Base-by-base conservation (phyloP, 805 yeast genomes). In the Ogataea trehaloabstinens region DNA sequence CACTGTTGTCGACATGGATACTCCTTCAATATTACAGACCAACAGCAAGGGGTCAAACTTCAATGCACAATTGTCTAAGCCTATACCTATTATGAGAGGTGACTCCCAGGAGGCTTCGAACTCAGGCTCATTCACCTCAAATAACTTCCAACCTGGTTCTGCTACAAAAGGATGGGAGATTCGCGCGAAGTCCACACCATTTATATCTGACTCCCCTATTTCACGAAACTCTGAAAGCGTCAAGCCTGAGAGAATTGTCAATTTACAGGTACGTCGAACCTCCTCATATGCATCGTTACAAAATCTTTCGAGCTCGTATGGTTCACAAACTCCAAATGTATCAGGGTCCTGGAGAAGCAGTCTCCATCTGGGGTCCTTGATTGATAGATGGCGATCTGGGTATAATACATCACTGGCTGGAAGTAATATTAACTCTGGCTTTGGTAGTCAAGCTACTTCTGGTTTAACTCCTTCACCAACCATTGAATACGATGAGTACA, bases 111-210 rank as follows among this genome's bases (percentile, higher is more conserved):
- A 34, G 2, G 20, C 33, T 7, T 38, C 46, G 4, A 34, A 31
- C 11, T 33, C 41, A 2, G 41, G 31, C 4, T 34, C 49, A 5
- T 18, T 35, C 6, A 46, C 53, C 4, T 48, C 53, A 12, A 39
- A 38, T 20, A 38, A 24, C 12, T 43, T 46, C 18, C 46, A 42
- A 2, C 35, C 44, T 11, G 44, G 52, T 12, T 45, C 51, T 13
- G 13, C 29, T 34, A 38, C 41, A 35, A 53, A 35, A 24, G 76
- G 77, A 2, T 74, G 78, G 78, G 76, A 69, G 39, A 69, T 73
- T 10, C 59, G 60, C 2, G 35, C 51, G 1, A 55, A 49, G 19
- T 35, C 58, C 2, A 45, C 48, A 2, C 51, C 63, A 5, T 40
- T 46, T 12, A 37, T 46, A 2, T 48, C 61, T 12, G 37, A 37